Evolutionary conservation across 257 asterid genomes (phyloP).

Genomic region (Henckelia pumila): DNA sequence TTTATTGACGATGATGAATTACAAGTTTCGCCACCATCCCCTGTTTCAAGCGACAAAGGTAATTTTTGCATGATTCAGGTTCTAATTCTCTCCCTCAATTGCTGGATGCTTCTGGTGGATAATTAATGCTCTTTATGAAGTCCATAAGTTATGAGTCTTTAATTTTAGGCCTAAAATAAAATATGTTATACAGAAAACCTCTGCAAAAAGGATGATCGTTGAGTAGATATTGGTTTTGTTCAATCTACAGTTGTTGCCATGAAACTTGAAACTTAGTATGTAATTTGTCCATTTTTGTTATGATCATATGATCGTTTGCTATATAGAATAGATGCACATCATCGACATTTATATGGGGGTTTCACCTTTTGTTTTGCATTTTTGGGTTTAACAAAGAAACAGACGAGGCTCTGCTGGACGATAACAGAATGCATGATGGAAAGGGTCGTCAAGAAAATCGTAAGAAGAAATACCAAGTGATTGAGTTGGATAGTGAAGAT

Average conservation of each 20-base stretch:
- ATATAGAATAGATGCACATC: constrained; percentile 14
- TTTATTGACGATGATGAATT: constrained; percentile 58
- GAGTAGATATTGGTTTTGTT: neutral
- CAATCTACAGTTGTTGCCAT: neutral
- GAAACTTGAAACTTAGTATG: constrained; percentile 8
- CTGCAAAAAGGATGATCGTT: constrained; percentile 7
- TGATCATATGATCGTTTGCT: constrained; percentile 13
- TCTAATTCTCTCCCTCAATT: constrained; percentile 11
- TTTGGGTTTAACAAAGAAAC: constrained; percentile 26
- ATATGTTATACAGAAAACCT: constrained; percentile 5
- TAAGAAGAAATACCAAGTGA: constrained; percentile 43
- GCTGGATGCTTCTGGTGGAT: constrained; percentile 6
- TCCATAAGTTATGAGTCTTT: neutral
- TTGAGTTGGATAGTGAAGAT: constrained; percentile 56
- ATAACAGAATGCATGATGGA: constrained; percentile 25
- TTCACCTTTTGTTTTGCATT: constrained; percentile 16
- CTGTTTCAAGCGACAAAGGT: constrained; percentile 49
- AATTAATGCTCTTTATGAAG: no score
- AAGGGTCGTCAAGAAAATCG: constrained; percentile 33
- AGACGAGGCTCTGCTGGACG: constrained; percentile 26
- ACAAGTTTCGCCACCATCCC: constrained; percentile 38
- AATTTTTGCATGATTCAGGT: constrained; percentile 16
- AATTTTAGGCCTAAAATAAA: neutral
- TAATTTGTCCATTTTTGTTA: neutral
- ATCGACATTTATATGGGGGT: constrained; percentile 4